These are phyloP conservation scores for Russula sp. DNA, from an alignment of 768 basidiomycete genomes.

Conservation along the genomic window DNA sequence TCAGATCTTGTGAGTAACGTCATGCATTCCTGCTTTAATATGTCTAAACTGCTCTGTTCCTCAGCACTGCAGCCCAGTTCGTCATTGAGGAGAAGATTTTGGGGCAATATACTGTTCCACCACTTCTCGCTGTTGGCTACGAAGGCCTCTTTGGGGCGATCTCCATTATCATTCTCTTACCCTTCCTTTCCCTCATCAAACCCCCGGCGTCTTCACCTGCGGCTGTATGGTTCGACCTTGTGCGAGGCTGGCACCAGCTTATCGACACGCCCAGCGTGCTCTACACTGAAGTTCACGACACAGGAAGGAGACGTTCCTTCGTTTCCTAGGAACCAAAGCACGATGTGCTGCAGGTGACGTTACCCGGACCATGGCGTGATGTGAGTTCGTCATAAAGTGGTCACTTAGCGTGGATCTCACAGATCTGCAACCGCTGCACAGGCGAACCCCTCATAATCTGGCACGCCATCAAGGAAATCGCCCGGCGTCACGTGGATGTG, in stretches of 20 bases:
- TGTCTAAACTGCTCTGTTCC: not conserved
- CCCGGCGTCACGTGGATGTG: too few species aligned
- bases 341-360: too few species aligned
- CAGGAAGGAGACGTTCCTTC: too few species aligned
- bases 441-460: too few species aligned
- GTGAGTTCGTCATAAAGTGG: too few species aligned
- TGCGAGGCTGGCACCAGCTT: slow-evolving; percentile 87
- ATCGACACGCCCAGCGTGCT: slow-evolving; percentile 59
- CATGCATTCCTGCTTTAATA: slow-evolving; percentile 17
- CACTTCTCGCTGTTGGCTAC: slow-evolving; percentile 88
- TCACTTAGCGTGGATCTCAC: too few species aligned
- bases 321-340: too few species aligned
- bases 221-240: slow-evolving; percentile 70
- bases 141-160: slow-evolving; percentile 90
- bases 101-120: slow-evolving; percentile 77
- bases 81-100: slow-evolving; percentile 97
- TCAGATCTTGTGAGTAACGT: slow-evolving; percentile 74
- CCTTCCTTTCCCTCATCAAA: slow-evolving; percentile 67
- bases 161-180: slow-evolving; percentile 73
- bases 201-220: slow-evolving; percentile 58
- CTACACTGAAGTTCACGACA: slow-evolving; percentile 16
- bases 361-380: too few species aligned
- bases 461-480: too few species aligned
- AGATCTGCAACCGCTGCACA: too few species aligned
- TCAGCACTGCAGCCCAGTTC: slow-evolving; percentile 84